These are phyloP conservation scores for Casaregolazyma suthepensis DNA, from an alignment of 1,139 yeast species.

Conservation along the genomic window DNA sequence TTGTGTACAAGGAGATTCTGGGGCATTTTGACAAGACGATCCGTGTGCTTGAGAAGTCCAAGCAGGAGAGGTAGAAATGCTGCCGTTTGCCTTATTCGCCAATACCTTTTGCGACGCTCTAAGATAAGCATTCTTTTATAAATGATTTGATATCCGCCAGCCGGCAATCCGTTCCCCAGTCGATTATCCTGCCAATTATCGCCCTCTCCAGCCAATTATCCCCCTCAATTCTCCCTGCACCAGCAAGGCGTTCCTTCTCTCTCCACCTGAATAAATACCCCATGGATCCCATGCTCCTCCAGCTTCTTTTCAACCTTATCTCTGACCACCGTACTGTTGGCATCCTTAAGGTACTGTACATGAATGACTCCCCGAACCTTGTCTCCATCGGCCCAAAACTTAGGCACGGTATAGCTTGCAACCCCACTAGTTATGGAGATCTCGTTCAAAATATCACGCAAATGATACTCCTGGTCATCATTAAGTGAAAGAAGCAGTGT, in stretches of 20 bases:
- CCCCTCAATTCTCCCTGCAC: slow-evolving; percentile 22
- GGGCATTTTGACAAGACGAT: background rate
- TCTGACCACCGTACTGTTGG: slow-evolving; percentile 55
- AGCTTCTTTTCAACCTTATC: slow-evolving; percentile 50
- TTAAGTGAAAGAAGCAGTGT: slow-evolving; percentile 61
- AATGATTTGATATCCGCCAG: too few species aligned
- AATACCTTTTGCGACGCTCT: too few species aligned
- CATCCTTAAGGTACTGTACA: slow-evolving; percentile 62
- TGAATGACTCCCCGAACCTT: slow-evolving; percentile 46
- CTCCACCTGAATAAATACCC: slow-evolving; percentile 37
- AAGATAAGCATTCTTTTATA: too few species aligned
- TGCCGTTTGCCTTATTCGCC: too few species aligned
- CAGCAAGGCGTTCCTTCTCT: slow-evolving; percentile 33
- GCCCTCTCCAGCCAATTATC: too few species aligned
- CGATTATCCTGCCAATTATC: too few species aligned
- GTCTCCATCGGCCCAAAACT: slow-evolving; percentile 76
- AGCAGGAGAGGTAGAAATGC: too few species aligned
- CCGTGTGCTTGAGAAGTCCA: too few species aligned
- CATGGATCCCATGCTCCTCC: slow-evolving; percentile 29
- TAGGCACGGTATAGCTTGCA: slow-evolving; percentile 75
- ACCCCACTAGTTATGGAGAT: slow-evolving; percentile 71
- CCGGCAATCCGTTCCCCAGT: too few species aligned
- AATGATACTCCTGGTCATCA: slow-evolving; percentile 49
- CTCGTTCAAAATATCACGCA: slow-evolving; percentile 62
- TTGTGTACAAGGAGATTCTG: background rate